Conservation (phyloP, 257 asterid species). For the Anisodus tanguticus region DNA sequence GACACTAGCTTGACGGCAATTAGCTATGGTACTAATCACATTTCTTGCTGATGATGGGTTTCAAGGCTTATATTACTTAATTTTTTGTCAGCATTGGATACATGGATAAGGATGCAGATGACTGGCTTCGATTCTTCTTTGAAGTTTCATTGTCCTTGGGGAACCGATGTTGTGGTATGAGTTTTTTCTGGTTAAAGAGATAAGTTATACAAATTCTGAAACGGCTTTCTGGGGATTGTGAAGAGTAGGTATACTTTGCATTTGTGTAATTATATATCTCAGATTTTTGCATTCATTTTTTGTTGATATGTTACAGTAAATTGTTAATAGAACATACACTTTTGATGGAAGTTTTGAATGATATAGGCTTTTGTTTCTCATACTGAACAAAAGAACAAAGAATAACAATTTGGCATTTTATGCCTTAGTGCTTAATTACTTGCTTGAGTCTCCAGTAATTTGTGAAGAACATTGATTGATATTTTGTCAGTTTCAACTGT, state of each 20-base stretch:
- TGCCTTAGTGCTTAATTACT: not conserved
- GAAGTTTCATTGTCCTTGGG: not conserved
- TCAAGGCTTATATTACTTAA: constrained; percentile 8
- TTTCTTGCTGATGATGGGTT: constrained; percentile 52
- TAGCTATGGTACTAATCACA: constrained; percentile 79
- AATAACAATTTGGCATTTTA: not conserved
- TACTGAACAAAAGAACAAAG: constrained; percentile 1
- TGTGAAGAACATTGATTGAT: not conserved
- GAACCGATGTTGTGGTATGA: not conserved
- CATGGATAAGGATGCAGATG: not conserved
- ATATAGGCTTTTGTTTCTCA: constrained; percentile 2
- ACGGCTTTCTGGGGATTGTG: not conserved
- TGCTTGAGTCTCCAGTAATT: constrained; percentile 11
- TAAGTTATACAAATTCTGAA: not conserved
- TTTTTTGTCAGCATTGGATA: not conserved
- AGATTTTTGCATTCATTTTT: not conserved
- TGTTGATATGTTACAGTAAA: constrained; percentile 14
- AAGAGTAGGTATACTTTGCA: constrained; percentile 22
- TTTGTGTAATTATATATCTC: not conserved
- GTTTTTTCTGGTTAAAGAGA: not conserved
- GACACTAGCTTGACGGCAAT: constrained; percentile 74
- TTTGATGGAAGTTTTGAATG: not conserved
- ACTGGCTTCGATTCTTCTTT: not conserved
- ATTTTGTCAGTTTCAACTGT: not conserved
- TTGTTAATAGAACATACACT: not conserved